Evolutionary conservation across 2,329 filamentous ascomycete genomes (phyloP).

Genomic region (Ascomycota sp.): DNA sequence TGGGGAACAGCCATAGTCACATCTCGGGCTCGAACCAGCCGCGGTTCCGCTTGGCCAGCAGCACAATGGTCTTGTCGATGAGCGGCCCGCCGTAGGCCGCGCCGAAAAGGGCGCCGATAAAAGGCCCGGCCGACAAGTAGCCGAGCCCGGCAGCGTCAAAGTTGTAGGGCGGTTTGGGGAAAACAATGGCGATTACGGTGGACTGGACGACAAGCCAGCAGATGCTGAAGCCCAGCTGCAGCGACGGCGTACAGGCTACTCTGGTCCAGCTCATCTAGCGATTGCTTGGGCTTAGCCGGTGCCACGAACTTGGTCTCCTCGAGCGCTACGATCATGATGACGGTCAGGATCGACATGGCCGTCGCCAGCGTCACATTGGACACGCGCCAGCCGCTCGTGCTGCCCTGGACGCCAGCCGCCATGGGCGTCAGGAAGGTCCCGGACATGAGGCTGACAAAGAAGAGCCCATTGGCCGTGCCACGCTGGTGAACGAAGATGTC

Average conservation of each 20-base stretch:
- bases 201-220: conserved; percentile 1
- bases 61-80: conserved; percentile 15
- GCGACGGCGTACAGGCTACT: background rate
- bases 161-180: conserved; percentile 9
- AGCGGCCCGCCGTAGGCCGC: conserved; percentile 15
- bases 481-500: conserved; percentile 1
- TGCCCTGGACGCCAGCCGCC: background rate
- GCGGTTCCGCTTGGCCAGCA: conserved; percentile 14
- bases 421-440: background rate
- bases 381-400: conserved; percentile 7
- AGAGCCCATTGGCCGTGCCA: conserved; percentile 1
- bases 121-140: conserved; percentile 7
- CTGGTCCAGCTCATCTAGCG: background rate
- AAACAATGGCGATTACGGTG: background rate
- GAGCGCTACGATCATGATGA: conserved; percentile 7
- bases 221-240: background rate
- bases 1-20: conserved; percentile 17
- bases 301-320: conserved; percentile 13
- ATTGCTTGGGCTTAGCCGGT: background rate
- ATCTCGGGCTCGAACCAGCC: conserved; percentile 23
- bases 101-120: conserved; percentile 17
- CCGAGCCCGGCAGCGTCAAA: conserved; percentile 8
- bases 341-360: conserved; percentile 5
- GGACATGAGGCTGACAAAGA: background rate
- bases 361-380: conserved; percentile 8